Evolutionary conservation across 331 rosid genomes (phyloP), one percentile per base, ranked within the genome.

Genomic region (Telfairia occidentalis): DNA sequence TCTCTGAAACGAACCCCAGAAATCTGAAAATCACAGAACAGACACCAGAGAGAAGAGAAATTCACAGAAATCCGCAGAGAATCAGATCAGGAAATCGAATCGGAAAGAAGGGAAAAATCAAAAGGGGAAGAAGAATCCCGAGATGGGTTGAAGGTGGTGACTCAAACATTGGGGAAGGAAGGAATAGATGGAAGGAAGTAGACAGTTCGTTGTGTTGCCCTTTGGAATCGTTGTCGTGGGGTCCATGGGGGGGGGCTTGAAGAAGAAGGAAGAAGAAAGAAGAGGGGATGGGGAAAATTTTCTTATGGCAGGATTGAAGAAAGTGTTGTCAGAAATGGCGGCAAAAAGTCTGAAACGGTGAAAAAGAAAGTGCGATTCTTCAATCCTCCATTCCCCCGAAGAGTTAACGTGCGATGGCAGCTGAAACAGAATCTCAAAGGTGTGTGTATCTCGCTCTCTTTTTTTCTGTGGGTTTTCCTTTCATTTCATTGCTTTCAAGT

Each of bases 141-240:
- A 29, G 79, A 83, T 86, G 79, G 85, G 83, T 89, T 86, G 72
- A 84, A 80, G 71, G 7, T 67, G 71, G 7, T 67, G 88, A 87
- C 91, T 83, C 79, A 74, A 61, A 23, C 65, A 43, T 38, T 46
- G 18, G 75, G 77, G 81, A 76, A 16, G 79, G 67, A 69, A 49
- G 87, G 76, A 60, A 70, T 54, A 80, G 80, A 76, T 50, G 78
- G 78, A 61, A 81, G 71, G 65, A 79, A 52, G 77, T 54, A 81
- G 83, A 38, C 81, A n/a, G 71, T 48, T 71, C 42, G 61, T 74
- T 83, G 76, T 79, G 78, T 72, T 79, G 73, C 67, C 75, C 74
- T 23, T 78, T 79, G 84, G 96, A 88, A 84, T 86, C 82, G 7
- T 71, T 76, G 81, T 86, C 84, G 75, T 54, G 85, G 91, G 92